Evolutionary conservation across 441 rosid species (phyloP).

Genomic region (Flueggea neowawraea): DNA sequence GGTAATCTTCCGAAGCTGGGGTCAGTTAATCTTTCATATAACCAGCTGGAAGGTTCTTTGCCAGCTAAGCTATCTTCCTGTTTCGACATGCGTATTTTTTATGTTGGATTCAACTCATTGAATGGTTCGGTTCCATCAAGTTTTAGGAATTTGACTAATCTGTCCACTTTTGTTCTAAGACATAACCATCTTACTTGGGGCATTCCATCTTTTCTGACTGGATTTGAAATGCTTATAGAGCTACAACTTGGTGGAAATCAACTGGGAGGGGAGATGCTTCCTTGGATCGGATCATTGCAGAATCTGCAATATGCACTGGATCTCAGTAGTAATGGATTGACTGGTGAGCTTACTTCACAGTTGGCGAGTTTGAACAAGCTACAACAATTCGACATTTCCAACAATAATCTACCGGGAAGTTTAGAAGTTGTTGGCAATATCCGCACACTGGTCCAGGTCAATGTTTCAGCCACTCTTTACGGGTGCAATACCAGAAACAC

Average conservation of each 20-base stretch:
- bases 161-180: conserved; percentile 50
- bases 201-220: conserved; percentile 54
- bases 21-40: conserved; percentile 49
- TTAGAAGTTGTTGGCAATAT: conserved; percentile 37
- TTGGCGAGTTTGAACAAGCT: conserved; percentile 41
- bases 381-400: conserved; percentile 55
- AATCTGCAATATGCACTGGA: conserved; percentile 53
- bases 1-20: conserved; percentile 48
- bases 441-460: conserved; percentile 32
- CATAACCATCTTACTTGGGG: conserved; percentile 62
- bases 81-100: conserved; percentile 35
- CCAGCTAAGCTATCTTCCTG: conserved; percentile 64
- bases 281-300: conserved; percentile 45
- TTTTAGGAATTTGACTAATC: conserved; percentile 42
- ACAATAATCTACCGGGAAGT: conserved; percentile 61
- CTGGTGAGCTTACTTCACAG: conserved; percentile 50
- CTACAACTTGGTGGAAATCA: conserved; percentile 61
- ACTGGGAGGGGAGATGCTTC: conserved; percentile 66
- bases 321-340: conserved; percentile 57
- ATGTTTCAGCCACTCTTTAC: conserved; percentile 61
- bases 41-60: conserved; percentile 53
- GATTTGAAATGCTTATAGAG: conserved; percentile 42
- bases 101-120: conserved; percentile 63
- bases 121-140: conserved; percentile 51
- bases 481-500: conserved; percentile 59